Evolutionary conservation across 768 basidiomycete species (phyloP), one percentile per base, ranked within the genome.

Genomic region (Leccinum boreale): DNA sequence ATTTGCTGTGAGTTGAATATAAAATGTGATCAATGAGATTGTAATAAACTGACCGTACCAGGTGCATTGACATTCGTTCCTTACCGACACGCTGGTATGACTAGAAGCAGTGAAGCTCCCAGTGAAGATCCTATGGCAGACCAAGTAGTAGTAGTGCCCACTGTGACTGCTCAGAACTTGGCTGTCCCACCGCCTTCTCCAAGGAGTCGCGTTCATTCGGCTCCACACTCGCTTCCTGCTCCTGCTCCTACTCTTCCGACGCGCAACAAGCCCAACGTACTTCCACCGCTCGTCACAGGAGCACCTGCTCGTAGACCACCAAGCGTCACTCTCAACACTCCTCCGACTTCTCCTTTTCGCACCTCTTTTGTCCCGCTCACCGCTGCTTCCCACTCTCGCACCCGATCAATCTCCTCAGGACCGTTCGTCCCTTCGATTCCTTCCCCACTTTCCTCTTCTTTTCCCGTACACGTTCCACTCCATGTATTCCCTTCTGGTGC

Each of bases 321-420:
- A 9, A 63, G 48, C 17, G 19, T 68, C 1, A 70, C 61, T 47
- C 58, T 69, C 23, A 36, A 66, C 50, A 57, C 71, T 24, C 66
- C 69, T 26, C 65, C 74, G 14, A 61, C 70, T 4, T 74, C 75
- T 36, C 74, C 75, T 5, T 70, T 73, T 14, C 67, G 67, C 11
- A 31, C 63, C 0, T 67, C 75, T 4, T 70, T 51, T 28, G 26
- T 28, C 28, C 28, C 28, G 28, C 9, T 28, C 12, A 58, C 52
- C 28, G 3, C 50, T 17, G 5, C 47, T 4, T 19, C 62, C 1
- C 71, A 73, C 51, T 62, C 66, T 9, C 72, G 73, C 3, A 69
- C 70, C 5, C 68, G 74, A 4, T 71, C 74, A 9, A 73, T 74
- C 29, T 72, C 74, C 3, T 73, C 73, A 23, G 68, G 69, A 7